These are phyloP conservation scores for Pythium scleroteichum DNA, from an alignment of 352 stramenopile species.

Conservation along the genomic window DNA sequence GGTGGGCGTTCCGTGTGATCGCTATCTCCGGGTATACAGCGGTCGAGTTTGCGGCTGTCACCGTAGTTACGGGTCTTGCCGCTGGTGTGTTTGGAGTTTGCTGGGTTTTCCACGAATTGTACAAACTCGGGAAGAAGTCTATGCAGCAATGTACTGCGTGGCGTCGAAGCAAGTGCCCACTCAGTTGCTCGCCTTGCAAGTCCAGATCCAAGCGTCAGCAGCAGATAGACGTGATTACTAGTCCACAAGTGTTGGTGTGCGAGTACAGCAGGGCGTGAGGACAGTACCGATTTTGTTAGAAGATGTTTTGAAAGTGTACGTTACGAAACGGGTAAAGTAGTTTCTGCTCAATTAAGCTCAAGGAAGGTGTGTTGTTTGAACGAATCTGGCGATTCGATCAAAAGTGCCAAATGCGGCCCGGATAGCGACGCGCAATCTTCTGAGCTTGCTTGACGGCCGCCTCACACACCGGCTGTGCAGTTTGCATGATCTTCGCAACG, in stretches of 20 bases:
- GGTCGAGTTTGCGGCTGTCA: conserved; percentile 19
- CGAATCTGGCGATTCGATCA: no score
- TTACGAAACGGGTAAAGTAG: no score
- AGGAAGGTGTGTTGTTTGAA: no score
- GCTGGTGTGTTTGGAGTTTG: conserved; percentile 17
- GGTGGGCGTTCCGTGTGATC: conserved; percentile 20
- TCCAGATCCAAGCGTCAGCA: not conserved
- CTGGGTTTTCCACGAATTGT: conserved; percentile 20
- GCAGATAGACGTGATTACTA: conserved; percentile 6
- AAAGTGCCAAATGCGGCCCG: no score
- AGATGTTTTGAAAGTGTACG: no score
- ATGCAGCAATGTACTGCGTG: conserved; percentile 7
- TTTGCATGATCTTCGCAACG: no score
- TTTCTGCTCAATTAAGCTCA: no score
- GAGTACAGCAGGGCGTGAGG: conserved; percentile 5
- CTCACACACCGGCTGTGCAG: no score
- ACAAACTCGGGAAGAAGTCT: conserved; percentile 23
- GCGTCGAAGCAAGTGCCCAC: not conserved
- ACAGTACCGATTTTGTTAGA: not conserved
- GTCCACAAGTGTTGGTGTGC: conserved; percentile 10
- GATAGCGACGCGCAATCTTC: no score
- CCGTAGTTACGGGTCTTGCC: conserved; percentile 17
- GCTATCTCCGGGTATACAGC: conserved; percentile 21
- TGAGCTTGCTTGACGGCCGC: no score
- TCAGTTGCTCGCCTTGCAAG: conserved; percentile 1